phyloP scores from a whole-genome alignment of 352 stramenopile genomes.

The Pseudoperonospora humuli region DNA sequence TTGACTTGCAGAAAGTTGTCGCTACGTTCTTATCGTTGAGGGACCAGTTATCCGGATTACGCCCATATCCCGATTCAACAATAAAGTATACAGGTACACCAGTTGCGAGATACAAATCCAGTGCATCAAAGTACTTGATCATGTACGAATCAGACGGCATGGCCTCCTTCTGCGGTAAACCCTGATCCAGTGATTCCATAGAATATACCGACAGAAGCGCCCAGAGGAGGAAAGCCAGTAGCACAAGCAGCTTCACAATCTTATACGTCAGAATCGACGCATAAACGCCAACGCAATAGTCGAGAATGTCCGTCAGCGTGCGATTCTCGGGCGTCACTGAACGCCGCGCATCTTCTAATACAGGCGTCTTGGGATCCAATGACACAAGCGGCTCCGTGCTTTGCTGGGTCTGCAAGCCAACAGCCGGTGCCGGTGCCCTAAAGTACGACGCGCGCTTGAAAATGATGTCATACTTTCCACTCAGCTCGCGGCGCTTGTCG shows the following conservation, averaged over 20 bases:
- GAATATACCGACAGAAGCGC: constrained; percentile 49
- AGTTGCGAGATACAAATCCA: constrained; percentile 47
- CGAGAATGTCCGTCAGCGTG: constrained; percentile 22
- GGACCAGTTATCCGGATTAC: constrained; percentile 39
- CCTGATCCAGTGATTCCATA: constrained; percentile 43
- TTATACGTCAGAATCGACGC: constrained; percentile 36
- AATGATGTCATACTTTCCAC: constrained; percentile 43
- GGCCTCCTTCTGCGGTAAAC: constrained; percentile 46
- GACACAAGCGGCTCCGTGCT: constrained; percentile 17
- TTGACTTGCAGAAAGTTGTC: constrained; percentile 50
- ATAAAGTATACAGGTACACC: constrained; percentile 59
- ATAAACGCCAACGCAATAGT: constrained; percentile 41
- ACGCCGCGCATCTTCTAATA: constrained; percentile 7
- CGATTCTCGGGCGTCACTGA: constrained; percentile 11
- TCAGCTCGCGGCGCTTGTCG: constrained; percentile 55
- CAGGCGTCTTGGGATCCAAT: constrained; percentile 25
- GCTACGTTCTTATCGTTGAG: constrained; percentile 37
- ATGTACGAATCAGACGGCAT: constrained; percentile 64
- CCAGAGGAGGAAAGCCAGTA: constrained; percentile 38
- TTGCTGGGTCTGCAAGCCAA: constrained; percentile 15
- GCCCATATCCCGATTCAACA: constrained; percentile 42
- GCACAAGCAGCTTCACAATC: constrained; percentile 40
- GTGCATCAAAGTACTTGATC: constrained; percentile 55
- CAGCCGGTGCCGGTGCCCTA: constrained; percentile 3
- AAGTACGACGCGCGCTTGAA: constrained; percentile 25